Evolutionary conservation across 2,329 filamentous ascomycete species (phyloP), one percentile per base, ranked within the genome.

Genomic region (Pezicula radicicola): DNA sequence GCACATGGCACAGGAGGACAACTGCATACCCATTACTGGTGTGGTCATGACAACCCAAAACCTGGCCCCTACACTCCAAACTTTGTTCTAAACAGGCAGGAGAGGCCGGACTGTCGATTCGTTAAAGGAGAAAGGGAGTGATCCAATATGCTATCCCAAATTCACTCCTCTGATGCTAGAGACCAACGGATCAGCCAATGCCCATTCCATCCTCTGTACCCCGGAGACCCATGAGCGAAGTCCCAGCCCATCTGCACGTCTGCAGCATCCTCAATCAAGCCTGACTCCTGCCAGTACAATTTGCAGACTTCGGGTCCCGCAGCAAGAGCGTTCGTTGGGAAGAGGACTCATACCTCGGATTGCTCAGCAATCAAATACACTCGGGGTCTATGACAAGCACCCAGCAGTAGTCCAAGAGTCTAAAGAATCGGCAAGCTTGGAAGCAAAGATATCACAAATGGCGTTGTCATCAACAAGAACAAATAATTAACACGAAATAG

Each of bases 1-100:
- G 16, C 41, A 21, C 5, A 30, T 44, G 37, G 37, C n/a, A 39
- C 13, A 36, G n/a, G 15, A 51, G 19, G 49, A 49, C 45, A 46
- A 35, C 50, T 41, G 44, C 72, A 61, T 75, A 75, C 73, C 71
- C 69, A 73, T 73, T 65, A 71, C 69, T 66, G 60, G 59, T 49
- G 55, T 52, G 45, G 57, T 61, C 54, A 62, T 58, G 49, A 48
- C 9, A 33, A 13, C 51, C 52, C 47, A 44, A 49, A 45, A 42
- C 42, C 55, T 53, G 53, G 39, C 49, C 49, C 49, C 36, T 30
- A 55, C 48, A 21, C 42, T 41, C 51, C 47, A 51, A 52, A 19
- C 43, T 49, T 44, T 16, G 28, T 33, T 39, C 19, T 41, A 36
- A 39, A 40, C 37, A 19, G 40, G 44, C 27, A 25, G 37, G 37